A percentile compares a stretch with the other conserved stretches of the same genome.
Conservation (phyloP, 1,139 yeast species). For the Pichia sp. region DNA sequence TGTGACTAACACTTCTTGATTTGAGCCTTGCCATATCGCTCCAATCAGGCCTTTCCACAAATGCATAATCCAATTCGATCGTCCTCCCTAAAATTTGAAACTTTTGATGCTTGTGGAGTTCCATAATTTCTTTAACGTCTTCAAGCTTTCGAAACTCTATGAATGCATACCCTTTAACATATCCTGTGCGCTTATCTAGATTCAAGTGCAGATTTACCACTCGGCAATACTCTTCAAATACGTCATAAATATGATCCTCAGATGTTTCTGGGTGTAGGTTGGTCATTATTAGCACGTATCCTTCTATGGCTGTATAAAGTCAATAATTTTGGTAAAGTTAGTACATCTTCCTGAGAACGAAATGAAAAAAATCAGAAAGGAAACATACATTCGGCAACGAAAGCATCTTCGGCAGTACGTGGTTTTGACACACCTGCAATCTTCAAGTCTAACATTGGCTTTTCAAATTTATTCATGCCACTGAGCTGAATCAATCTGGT, state of each 20-base stretch:
- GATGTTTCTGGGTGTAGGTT: constrained; percentile 44
- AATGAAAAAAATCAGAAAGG: neutral
- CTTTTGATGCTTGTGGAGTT: constrained; percentile 25
- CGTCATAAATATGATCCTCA: constrained; percentile 42
- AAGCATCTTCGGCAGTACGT: constrained; percentile 12
- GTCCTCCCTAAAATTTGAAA: constrained; percentile 34
- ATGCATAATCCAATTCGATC: constrained; percentile 38
- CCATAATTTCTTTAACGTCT: constrained; percentile 37
- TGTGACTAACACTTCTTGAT: neutral
- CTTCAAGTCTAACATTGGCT: neutral
- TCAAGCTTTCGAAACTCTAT: constrained; percentile 34
- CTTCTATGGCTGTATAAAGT: constrained; percentile 35
- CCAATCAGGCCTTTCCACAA: constrained; percentile 26
- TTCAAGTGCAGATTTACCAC: constrained; percentile 39
- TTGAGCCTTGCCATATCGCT: neutral
- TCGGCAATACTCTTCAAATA: constrained; percentile 39
- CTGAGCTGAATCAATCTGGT: too few relatives aligned
- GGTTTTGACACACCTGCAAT: constrained; percentile 9
- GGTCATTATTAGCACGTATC: constrained; percentile 40
- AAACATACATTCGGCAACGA: constrained; percentile 15
- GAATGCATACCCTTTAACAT: constrained; percentile 41
- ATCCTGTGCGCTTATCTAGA: constrained; percentile 42
- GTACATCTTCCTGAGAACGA: neutral
- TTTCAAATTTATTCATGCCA: neutral
- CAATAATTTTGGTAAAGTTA: too few relatives aligned